Evolutionary conservation across 352 stramenopile genomes (phyloP).

Genomic region (Thalassiosira mediterranea): DNA sequence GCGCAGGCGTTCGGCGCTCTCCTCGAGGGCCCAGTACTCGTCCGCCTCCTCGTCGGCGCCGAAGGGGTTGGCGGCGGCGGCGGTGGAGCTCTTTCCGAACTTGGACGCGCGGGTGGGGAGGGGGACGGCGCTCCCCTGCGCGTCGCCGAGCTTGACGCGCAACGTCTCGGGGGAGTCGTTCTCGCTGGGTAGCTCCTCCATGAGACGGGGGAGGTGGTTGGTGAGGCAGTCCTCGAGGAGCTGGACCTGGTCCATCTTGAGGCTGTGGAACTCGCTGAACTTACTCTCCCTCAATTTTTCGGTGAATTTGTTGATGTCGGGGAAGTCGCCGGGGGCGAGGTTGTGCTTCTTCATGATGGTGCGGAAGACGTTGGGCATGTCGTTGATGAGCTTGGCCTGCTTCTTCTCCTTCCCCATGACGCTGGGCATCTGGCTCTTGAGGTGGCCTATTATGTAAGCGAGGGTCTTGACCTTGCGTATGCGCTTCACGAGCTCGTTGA

Average conservation of each 20-base stretch:
- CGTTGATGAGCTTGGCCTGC: conserved; percentile 92
- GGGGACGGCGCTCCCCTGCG: conserved; percentile 44
- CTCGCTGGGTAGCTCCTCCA: conserved; percentile 78
- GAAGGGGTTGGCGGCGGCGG: conserved; percentile 72
- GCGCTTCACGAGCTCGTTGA: conserved; percentile 96
- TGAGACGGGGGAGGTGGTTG: conserved; percentile 69
- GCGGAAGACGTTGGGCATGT: conserved; percentile 90
- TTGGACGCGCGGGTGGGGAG: conserved; percentile 64
- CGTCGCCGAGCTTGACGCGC: conserved; percentile 59
- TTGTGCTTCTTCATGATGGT: conserved; percentile 88
- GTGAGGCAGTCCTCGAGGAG: conserved; percentile 71
- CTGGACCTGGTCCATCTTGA: conserved; percentile 70
- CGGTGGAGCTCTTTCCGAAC: conserved; percentile 66
- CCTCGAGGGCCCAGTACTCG: conserved; percentile 78
- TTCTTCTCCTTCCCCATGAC: conserved; percentile 94
- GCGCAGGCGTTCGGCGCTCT: conserved; percentile 69
- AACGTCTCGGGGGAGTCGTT: conserved; percentile 77
- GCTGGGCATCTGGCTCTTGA: conserved; percentile 96
- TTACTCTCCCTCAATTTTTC: conserved; percentile 88
- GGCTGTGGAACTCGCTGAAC: conserved; percentile 87
- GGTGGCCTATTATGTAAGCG: conserved; percentile 96
- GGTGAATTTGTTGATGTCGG: conserved; percentile 86
- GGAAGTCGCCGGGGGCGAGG: conserved; percentile 94
- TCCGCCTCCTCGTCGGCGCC: conserved; percentile 64
- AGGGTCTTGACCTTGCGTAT: conserved; percentile 93